phyloP scores from a whole-genome alignment of 2,329 filamentous ascomycete species.

The Sporothrix inflata region DNA sequence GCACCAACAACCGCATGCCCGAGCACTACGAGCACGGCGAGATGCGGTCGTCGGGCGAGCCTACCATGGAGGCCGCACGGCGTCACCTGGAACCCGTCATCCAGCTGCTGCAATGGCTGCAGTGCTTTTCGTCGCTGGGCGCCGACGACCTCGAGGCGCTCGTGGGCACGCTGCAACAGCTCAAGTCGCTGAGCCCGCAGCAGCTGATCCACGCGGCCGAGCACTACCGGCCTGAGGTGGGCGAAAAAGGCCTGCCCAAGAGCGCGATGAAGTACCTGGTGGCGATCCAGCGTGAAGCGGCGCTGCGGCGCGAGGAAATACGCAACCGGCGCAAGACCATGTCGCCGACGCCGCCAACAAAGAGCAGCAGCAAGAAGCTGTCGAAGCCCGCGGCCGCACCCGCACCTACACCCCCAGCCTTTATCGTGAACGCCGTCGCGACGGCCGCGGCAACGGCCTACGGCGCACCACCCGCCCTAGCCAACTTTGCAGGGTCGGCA shows the following conservation, averaged over 20 bases:
- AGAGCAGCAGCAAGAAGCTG: conserved; percentile 5
- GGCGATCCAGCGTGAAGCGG: conserved; percentile 75
- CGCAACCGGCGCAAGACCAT: conserved; percentile 52
- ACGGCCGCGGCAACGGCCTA: conserved; percentile 4
- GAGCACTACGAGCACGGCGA: conserved; percentile 96
- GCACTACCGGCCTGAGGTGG: conserved; percentile 92
- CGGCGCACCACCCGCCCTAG: not conserved
- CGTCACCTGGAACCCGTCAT: conserved; percentile 87
- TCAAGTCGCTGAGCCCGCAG: conserved; percentile 80
- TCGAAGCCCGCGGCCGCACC: not conserved
- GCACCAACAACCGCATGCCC: conserved; percentile 87
- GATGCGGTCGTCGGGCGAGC: conserved; percentile 81
- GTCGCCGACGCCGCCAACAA: conserved; percentile 47
- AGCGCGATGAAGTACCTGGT: conserved; percentile 84
- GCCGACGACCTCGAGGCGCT: conserved; percentile 85
- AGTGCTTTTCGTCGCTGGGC: conserved; percentile 92
- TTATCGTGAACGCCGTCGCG: conserved; percentile 8
- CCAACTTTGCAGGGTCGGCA: conserved; percentile 8
- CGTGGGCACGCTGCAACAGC: conserved; percentile 83
- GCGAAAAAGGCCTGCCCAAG: conserved; percentile 88
- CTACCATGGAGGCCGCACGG: conserved; percentile 80
- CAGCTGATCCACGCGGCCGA: conserved; percentile 91
- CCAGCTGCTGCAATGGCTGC: conserved; percentile 94
- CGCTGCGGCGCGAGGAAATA: conserved; percentile 59
- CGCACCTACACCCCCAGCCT: not conserved